These are phyloP conservation scores for Tinospora cordifolia DNA, from an alignment of 164 flowering plant species.

Conservation along the genomic window DNA sequence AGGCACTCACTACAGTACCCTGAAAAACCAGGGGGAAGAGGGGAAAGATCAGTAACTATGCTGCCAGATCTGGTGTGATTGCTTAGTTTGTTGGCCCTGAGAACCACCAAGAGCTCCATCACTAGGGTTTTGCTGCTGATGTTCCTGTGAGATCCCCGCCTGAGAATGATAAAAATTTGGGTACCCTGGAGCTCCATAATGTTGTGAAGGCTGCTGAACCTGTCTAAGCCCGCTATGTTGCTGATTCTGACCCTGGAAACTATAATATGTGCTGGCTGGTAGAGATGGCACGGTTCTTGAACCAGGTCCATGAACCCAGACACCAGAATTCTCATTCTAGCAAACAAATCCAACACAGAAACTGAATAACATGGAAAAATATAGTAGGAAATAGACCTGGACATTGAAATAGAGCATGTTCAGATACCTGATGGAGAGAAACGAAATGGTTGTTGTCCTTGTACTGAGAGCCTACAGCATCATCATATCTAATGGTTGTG, in stretches of 20 bases:
- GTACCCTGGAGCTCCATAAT: slow-evolving; percentile 54
- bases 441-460: slow-evolving; percentile 61
- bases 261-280: slow-evolving; percentile 66
- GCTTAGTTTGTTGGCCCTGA: slow-evolving; percentile 68
- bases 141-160: slow-evolving; percentile 57
- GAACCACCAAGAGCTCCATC: slow-evolving; percentile 51
- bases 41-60: slow-evolving; percentile 42
- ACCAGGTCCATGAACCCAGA: slow-evolving; percentile 80
- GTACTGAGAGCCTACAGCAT: slow-evolving; percentile 69
- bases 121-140: slow-evolving; percentile 66
- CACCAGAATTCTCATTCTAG: slow-evolving; percentile 58
- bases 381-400: neutral
- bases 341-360: slow-evolving; percentile 1
- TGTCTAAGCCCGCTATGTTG: slow-evolving; percentile 65
- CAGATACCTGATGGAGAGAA: slow-evolving; percentile 73
- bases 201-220: slow-evolving; percentile 75
- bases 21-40: slow-evolving; percentile 29
- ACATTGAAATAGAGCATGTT: neutral
- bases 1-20: slow-evolving; percentile 35
- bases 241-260: slow-evolving; percentile 66
- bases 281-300: slow-evolving; percentile 68
- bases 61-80: slow-evolving; percentile 84
- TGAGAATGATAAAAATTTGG: slow-evolving; percentile 82
- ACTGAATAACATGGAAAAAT: neutral
- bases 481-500: slow-evolving; percentile 66